Evolutionary conservation across 225 moss, liverwort and hornwort genomes (phyloP), one percentile per base, ranked within the genome.

Genomic region (Rhytidiadelphus loreus): DNA sequence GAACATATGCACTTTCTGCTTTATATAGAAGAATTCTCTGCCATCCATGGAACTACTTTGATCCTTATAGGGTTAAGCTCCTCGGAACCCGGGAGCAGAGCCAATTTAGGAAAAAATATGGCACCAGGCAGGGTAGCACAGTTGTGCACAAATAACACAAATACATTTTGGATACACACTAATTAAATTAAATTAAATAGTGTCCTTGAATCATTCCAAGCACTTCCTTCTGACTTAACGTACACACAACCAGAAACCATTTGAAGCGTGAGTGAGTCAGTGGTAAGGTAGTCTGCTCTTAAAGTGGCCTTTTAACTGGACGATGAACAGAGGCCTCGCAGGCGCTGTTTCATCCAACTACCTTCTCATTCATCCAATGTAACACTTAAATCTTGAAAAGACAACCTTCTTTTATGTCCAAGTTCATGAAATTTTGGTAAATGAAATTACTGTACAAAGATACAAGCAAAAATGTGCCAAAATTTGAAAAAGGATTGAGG

Each of bases 11-110:
- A 50, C 50, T 50, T 32, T 0, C n/a, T 19, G 1, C 12, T 12
- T 7, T 48, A 46, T 2, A 48, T 48, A 48, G 11, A 30, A 48
- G 1, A 48, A 11, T 18, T 46, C 0, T 71, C 2, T 20, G 2
- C 48, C 74, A 30, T 30, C 19, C 7, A 11, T 74, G 2, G 2
- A 2, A 30, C 6, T 3, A 46, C 26, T 72, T 2, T 9, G 0
- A 3, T 46, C 7, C 0, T 50, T 16, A 43, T 2, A 71, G 16
- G 9, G 3, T 69, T 69, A 69, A 39, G 9, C 71, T 72, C 28
- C 5, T 0, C 0, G 2, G 7, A 41, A 5, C 6, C 7, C 0
- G 3, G 37, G 8, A 37, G 3, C 3, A 1, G 2, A 24, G 7
- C n/a, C 77, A n/a, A 77, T 25, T 37, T 55, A 56, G 8, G n/a